phyloP scores from a whole-genome alignment of 179 eudicot species.

The Pouteria campechiana region DNA sequence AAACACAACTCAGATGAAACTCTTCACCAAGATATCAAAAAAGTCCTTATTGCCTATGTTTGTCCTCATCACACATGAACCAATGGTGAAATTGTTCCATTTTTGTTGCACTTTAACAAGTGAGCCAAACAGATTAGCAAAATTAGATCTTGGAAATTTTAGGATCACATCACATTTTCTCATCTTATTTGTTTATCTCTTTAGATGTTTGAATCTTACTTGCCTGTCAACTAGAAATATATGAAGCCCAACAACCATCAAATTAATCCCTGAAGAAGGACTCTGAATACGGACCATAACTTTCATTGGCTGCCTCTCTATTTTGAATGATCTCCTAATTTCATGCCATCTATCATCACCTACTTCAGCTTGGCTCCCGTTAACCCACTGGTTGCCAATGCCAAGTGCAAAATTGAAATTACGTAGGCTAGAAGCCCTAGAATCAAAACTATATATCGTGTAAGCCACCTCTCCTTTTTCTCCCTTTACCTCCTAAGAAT shows the following conservation, averaged over 20 bases:
- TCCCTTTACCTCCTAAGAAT: too few species aligned
- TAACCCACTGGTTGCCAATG: constrained; percentile 4
- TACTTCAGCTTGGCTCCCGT: constrained; percentile 8
- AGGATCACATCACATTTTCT: constrained; percentile 7
- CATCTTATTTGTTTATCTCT: constrained; percentile 4
- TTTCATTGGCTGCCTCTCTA: constrained; percentile 5
- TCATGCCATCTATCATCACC: constrained; percentile 4
- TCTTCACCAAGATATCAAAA: constrained; percentile 1
- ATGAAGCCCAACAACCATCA: constrained; percentile 5
- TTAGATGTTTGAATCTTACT: constrained; percentile 1
- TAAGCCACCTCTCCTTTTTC: too few species aligned
- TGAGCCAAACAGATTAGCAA: background rate
- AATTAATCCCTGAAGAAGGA: constrained; percentile 2
- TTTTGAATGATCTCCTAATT: constrained; percentile 7
- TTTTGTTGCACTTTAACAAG: constrained; percentile 5
- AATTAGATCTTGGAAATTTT: background rate
- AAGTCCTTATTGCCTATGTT: constrained; percentile 8
- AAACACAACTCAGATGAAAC: constrained; percentile 9
- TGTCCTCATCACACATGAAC: constrained; percentile 5
- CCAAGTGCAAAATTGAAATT: constrained; percentile 1
- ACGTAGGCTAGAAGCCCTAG: too few species aligned
- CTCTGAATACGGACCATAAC: constrained; percentile 7
- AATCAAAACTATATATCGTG: too few species aligned
- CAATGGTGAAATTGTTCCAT: constrained; percentile 2
- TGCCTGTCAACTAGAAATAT: constrained; percentile 4